These are phyloP conservation scores for Setaria italica DNA, from an alignment of 202 grass and related monocot genomes.

Conservation along the genomic window DNA sequence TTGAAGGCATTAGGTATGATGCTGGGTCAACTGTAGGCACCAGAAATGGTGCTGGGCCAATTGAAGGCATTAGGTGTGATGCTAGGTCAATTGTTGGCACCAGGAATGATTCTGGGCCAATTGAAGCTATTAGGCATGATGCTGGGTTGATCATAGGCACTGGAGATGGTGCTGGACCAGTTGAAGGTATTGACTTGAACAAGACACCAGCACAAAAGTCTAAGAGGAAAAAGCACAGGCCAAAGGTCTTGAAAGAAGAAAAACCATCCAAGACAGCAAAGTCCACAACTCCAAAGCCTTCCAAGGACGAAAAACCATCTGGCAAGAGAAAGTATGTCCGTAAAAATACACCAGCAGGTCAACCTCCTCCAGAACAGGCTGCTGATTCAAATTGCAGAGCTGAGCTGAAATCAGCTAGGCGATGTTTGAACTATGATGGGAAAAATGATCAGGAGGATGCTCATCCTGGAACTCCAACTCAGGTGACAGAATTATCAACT, in stretches of 20 bases:
- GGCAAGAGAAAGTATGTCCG: slow-evolving; percentile 72
- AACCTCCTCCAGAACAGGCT: slow-evolving; percentile 17
- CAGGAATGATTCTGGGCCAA: too few species aligned
- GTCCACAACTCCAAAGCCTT: slow-evolving; percentile 58
- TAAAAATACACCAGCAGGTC: slow-evolving; percentile 50
- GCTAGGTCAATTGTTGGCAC: too few species aligned
- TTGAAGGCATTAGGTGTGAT: too few species aligned
- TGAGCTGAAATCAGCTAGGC: slow-evolving; percentile 27
- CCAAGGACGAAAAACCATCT: slow-evolving; percentile 46
- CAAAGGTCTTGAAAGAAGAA: slow-evolving; percentile 76
- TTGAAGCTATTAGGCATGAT: too few species aligned
- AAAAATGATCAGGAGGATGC: too few species aligned
- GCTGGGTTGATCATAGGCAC: too few species aligned
- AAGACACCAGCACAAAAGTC: slow-evolving; percentile 60
- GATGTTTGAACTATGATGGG: slow-evolving; percentile 62
- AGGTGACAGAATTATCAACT: too few species aligned
- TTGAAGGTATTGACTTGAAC: slow-evolving; percentile 57
- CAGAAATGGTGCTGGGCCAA: too few species aligned
- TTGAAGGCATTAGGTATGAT: too few species aligned
- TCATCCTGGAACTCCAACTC: too few species aligned
- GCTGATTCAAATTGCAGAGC: slow-evolving; percentile 36
- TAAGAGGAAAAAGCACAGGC: slow-evolving; percentile 76
- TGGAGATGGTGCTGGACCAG: slow-evolving; percentile 24
- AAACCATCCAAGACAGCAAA: slow-evolving; percentile 53
- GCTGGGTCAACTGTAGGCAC: too few species aligned